Evolutionary conservation across 1,139 yeast species (phyloP).

Genomic region (Kurtzmaniella quercitrusa): DNA sequence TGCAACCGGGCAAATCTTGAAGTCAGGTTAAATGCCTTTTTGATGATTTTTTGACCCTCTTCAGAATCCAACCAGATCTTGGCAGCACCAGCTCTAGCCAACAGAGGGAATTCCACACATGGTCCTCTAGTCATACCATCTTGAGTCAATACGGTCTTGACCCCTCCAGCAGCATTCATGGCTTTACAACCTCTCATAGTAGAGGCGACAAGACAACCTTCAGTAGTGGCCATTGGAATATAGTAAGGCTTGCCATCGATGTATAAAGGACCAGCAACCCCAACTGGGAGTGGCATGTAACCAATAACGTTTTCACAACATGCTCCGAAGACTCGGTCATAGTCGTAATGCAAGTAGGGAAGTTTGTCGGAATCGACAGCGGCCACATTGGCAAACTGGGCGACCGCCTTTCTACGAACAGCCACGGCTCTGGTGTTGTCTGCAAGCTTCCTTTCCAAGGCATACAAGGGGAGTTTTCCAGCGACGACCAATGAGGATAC

Average conservation of each 20-base stretch:
- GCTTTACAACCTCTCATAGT: slow-evolving; percentile 99
- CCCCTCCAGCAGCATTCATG: slow-evolving; percentile 96
- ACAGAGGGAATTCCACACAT: slow-evolving; percentile 81
- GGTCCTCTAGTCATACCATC: slow-evolving; percentile 99
- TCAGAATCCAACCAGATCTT: slow-evolving; percentile 94
- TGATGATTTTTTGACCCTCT: slow-evolving; percentile 79
- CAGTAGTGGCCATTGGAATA: slow-evolving; percentile 99
- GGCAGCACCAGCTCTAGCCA: slow-evolving; percentile 89
- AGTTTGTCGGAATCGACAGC: slow-evolving; percentile 65
- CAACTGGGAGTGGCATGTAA: slow-evolving; percentile 91
- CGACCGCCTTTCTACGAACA: slow-evolving; percentile 88
- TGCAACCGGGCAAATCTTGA: slow-evolving; percentile 95
- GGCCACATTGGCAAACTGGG: slow-evolving; percentile 78
- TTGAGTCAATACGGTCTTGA: slow-evolving; percentile 80
- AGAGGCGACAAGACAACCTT: slow-evolving; percentile 97
- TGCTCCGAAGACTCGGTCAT: slow-evolving; percentile 95
- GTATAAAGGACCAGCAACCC: slow-evolving; percentile 94
- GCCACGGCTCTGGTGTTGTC: slow-evolving; percentile 89
- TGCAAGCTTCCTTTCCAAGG: slow-evolving; percentile 84
- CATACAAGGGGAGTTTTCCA: slow-evolving; percentile 87
- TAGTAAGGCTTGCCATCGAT: slow-evolving; percentile 85
- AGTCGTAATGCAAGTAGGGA: slow-evolving; percentile 83
- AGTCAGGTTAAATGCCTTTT: slow-evolving; percentile 92
- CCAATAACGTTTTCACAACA: slow-evolving; percentile 99
- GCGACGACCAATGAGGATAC: slow-evolving; percentile 63